Conservation (phyloP, 352 stramenopile species). For the Phytophthora multivora region DNA sequence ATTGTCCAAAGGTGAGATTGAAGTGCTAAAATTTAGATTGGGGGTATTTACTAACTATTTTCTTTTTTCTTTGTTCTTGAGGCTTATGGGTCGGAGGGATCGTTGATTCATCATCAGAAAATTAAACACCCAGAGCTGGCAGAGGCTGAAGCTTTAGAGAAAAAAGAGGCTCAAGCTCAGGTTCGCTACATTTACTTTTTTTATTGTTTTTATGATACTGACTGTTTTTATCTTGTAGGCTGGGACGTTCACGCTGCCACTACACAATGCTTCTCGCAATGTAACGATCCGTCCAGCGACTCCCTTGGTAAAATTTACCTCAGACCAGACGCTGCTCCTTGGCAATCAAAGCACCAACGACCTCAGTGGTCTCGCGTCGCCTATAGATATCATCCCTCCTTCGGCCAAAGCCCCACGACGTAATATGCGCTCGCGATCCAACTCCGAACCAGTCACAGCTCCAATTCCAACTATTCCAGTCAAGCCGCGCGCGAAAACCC, state of each 20-base stretch:
- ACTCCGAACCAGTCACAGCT: conserved; percentile 69
- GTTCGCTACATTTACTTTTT: conserved; percentile 8
- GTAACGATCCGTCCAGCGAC: conserved; percentile 70
- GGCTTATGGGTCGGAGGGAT: conserved; percentile 84
- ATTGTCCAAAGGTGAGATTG: conserved; percentile 54
- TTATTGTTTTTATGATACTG: background rate
- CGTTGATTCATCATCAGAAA: conserved; percentile 78
- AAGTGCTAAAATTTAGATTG: conserved; percentile 7
- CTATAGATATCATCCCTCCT: conserved; percentile 18
- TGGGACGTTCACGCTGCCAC: conserved; percentile 49
- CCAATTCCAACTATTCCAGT: background rate
- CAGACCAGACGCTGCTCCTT: conserved; percentile 7
- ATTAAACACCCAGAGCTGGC: conserved; percentile 67
- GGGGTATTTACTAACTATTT: background rate
- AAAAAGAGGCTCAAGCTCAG: conserved; percentile 42
- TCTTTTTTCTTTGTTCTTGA: conserved; percentile 28
- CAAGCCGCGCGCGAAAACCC: conserved; percentile 17
- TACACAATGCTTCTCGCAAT: conserved; percentile 47
- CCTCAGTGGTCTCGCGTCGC: background rate
- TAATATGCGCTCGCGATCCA: conserved; percentile 65
- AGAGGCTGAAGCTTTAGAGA: conserved; percentile 33
- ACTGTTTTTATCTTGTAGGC: conserved; percentile 17
- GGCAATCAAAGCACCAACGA: conserved; percentile 14
- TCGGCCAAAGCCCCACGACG: conserved; percentile 36
- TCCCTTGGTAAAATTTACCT: conserved; percentile 24